Evolutionary conservation across 345 rosid species (phyloP).

Genomic region (Populus pruinosa): DNA sequence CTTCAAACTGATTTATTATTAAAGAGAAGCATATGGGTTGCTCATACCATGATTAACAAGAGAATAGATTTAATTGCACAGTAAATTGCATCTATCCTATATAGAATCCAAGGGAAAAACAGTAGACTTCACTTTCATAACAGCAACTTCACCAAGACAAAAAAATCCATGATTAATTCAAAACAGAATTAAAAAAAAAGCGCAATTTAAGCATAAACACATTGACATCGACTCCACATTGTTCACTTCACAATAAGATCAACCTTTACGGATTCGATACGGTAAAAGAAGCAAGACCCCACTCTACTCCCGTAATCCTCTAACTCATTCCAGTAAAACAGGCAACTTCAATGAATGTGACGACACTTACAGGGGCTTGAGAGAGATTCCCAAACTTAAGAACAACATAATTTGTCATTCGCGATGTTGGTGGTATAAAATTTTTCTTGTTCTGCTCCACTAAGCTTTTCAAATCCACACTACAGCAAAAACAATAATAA

Average conservation of each 20-base stretch:
- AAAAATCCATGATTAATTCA: not conserved
- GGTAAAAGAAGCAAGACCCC: too few relatives aligned
- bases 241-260: not conserved
- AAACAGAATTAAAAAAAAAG: not conserved
- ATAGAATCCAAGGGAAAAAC: not conserved
- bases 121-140: not conserved
- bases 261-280: too few relatives aligned
- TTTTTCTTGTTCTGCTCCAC: constrained; percentile 78
- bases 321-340: not conserved
- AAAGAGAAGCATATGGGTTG: not conserved
- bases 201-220: not conserved
- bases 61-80: not conserved
- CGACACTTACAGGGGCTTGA: constrained; percentile 46
- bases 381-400: constrained; percentile 70
- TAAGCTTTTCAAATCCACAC: constrained; percentile 87
- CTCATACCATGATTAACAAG: not conserved
- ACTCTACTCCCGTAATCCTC: not conserved
- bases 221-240: not conserved
- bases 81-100: not conserved
- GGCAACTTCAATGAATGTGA: not conserved
- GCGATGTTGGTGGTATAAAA: constrained; percentile 79
- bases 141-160: not conserved
- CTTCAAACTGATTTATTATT: not conserved
- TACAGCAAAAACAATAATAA: constrained; percentile 29
- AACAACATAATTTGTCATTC: constrained; percentile 85